Evolutionary conservation across 495 filamentous ascomycete species (phyloP).

Genomic region (Xanthoparmelia taractica): DNA sequence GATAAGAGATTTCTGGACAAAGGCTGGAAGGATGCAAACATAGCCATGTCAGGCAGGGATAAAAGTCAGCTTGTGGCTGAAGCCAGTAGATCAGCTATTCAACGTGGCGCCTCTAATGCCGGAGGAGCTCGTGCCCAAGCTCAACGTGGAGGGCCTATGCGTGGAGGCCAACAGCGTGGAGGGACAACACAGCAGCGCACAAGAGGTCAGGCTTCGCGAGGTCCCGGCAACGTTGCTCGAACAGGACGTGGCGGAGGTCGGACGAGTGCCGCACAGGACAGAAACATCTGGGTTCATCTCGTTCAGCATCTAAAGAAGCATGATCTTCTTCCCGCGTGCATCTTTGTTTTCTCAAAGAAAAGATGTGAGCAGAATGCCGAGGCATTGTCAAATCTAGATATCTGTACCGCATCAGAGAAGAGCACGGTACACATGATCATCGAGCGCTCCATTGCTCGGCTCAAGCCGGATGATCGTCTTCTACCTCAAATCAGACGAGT

Average conservation of each 20-base stretch:
- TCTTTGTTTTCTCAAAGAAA: conserved; percentile 98
- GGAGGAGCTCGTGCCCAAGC: conserved; percentile 44
- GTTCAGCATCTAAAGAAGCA: conserved; percentile 84
- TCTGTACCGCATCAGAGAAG: conserved; percentile 85
- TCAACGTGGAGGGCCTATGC: conserved; percentile 39
- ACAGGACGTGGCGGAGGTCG: conserved; percentile 75
- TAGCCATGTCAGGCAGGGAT: conserved; percentile 72
- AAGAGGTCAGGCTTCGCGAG: conserved; percentile 52
- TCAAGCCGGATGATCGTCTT: conserved; percentile 82
- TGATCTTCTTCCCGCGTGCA: conserved; percentile 79
- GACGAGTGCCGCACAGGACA: conserved; percentile 83
- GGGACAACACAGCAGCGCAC: conserved; percentile 41
- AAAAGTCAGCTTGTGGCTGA: conserved; percentile 55
- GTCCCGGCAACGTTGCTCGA: conserved; percentile 79
- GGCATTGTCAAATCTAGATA: conserved; percentile 88
- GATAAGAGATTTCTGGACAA: conserved; percentile 84
- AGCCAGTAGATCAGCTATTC: conserved; percentile 36
- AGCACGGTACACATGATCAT: conserved; percentile 96
- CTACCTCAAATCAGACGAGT: conserved; percentile 86
- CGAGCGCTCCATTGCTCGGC: conserved; percentile 84
- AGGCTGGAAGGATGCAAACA: conserved; percentile 92
- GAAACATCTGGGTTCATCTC: conserved; percentile 93
- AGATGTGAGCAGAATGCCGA: conserved; percentile 95
- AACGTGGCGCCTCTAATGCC: conserved; percentile 33
- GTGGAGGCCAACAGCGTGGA: conserved; percentile 45